Base-by-base conservation (phyloP, 2,329 filamentous ascomycete genomes). In the Tolypocladium inflatum region DNA sequence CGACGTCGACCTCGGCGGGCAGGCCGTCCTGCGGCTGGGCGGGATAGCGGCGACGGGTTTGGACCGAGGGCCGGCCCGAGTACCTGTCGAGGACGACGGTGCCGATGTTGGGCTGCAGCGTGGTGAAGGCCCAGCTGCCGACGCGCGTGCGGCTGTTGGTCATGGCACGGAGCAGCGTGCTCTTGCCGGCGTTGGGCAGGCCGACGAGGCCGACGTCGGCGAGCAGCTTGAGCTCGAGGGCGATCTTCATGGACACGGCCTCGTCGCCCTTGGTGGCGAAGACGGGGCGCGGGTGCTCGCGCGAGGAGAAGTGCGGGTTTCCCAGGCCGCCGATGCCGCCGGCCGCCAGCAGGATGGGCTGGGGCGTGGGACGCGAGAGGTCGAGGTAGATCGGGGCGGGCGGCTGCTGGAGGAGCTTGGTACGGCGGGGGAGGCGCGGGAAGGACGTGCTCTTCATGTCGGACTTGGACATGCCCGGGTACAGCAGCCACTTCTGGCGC, bases 111-210 rank as follows among this genome's bases (percentile, higher is more conserved):
- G 94, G 94, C 64, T 92, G 88, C 10, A 99, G 79, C 0, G 94
- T 99, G 3, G 94, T 99, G 71, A 99, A 99, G 11, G 91, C 93
- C 94, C 94, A 99, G 70, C 89, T 87, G 45, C 94, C 94, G 37
- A 99, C 86, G 43, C 94, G 84, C 2, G 94, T 90, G 60, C 91
- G 87, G 70, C 90, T 95, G 71, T 92, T 92, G 66, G 87, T 96
- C 65, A 99, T 77, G 3, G 92, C 87, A 21, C 94, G 86, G 19
- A 97, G 81, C 1, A 99, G 80, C 0, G 94, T 97, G 69, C 90
- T 95, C 74, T 99, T 99, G 10, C 94, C 94, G 5, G 93, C 94
- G 70, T 99, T 99, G 1, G 94, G 94, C 19, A 97, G 82, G 1
- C 94, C 94, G 19, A 99, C 94, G 2, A 99, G 81, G 0, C 94